Evolutionary conservation across 306 rosid genomes (phyloP).

Genomic region (Cyamopsis tetragonoloba): DNA sequence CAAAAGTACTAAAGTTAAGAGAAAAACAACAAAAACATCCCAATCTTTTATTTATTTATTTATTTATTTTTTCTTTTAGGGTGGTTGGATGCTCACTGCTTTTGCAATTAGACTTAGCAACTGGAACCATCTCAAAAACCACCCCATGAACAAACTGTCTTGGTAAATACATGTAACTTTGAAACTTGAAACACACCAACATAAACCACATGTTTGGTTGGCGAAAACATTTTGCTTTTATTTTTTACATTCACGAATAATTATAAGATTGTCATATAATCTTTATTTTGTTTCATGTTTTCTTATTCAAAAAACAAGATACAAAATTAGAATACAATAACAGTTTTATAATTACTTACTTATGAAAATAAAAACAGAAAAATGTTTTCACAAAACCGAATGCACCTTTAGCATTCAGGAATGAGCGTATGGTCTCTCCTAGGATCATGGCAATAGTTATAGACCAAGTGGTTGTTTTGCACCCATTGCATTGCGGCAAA

Average conservation of each 20-base stretch:
- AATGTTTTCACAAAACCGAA: no score
- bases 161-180: neutral
- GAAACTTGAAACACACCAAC: conserved; percentile 11
- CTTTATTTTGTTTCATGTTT: no score
- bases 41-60: no score
- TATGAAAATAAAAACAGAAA: no score
- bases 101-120: conserved; percentile 31
- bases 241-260: no score
- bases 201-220: neutral
- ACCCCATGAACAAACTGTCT: conserved; percentile 18
- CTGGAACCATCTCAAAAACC: conserved; percentile 54
- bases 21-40: conserved; percentile 16
- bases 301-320: no score
- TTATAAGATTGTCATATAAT: no score
- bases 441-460: conserved; percentile 73
- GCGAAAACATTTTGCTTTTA: no score
- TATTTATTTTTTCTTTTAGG: neutral
- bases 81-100: conserved; percentile 53
- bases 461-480: conserved; percentile 61
- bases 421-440: conserved; percentile 64
- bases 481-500: conserved; percentile 65
- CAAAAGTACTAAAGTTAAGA: conserved; percentile 10
- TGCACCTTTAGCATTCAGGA: conserved; percentile 67
- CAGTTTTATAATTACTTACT: no score
- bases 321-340: no score